phyloP scores from a whole-genome alignment of 2,329 filamentous ascomycete species.

The Colletotrichum chlorophyti region DNA sequence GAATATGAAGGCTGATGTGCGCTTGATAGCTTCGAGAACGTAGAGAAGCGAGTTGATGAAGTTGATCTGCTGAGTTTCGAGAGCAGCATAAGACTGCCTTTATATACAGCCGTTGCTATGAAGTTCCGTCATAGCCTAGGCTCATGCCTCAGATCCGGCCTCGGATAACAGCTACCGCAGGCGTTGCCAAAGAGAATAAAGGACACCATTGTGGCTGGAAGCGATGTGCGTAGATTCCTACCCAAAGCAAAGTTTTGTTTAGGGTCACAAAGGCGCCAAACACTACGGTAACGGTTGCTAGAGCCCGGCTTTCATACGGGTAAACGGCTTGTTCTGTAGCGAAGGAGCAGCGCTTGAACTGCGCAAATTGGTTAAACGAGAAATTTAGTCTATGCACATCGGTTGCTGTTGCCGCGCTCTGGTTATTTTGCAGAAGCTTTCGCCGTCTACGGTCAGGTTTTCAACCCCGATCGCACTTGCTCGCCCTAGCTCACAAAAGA shows the following conservation, averaged over 20 bases:
- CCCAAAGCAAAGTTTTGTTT: too few species aligned
- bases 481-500: neutral
- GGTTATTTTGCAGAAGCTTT: too few species aligned
- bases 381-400: neutral
- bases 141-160: neutral
- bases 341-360: neutral
- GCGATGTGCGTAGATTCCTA: too few species aligned
- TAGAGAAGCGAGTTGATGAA: neutral
- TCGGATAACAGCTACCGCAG: too few species aligned
- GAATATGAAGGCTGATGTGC: neutral
- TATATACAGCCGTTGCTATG: neutral
- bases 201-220: too few species aligned
- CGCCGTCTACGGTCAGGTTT: too few species aligned
- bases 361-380: neutral
- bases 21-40: neutral
- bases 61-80: accelerated
- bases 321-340: neutral
- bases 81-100: neutral
- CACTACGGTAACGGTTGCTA: neutral
- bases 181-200: too few species aligned
- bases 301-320: neutral
- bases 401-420: too few species aligned
- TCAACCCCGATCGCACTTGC: neutral
- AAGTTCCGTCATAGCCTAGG: neutral
- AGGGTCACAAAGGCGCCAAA: too few species aligned